Base-by-base conservation (phyloP, 1,284 basidiomycete species). In the Microbotryum lychnidis-dioicae region DNA sequence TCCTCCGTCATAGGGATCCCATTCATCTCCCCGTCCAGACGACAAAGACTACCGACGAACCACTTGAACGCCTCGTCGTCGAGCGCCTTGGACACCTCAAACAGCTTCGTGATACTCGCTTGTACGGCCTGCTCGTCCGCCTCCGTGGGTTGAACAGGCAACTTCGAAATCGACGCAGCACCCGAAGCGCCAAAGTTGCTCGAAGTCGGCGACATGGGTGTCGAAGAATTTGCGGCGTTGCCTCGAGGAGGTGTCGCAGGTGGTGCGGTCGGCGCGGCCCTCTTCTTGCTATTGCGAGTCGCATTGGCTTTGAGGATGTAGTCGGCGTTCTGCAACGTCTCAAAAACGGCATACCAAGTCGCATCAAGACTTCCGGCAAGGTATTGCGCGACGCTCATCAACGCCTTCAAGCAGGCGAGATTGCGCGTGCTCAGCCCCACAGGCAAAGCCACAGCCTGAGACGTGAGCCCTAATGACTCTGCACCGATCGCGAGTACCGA, bases 331-430 rank as follows among this genome's bases (percentile, higher is more conserved):
- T 96, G 91, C 45, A 96, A 76, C 1, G 87, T 84, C 72, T 96
- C 91, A 52, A 98, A 80, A 8, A 97, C 83, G 51, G 87, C 82
- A 73, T 90, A 91, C 94, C 94, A 98, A 65, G 87, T 89, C 46
- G 84, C 81, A 12, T 86, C 91, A 1, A 97, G 81, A 58, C 84
- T 87, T 0, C 87, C 87, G 0, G 89, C 88, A 4, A 97, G 81
- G 71, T 88, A 88, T 56, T 90, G 79, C 0, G 88, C 85, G 62
- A 87, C 87, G 0, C 83, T 80, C 12, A 96, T 80, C 53, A 93
- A 79, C 1, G 89, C 87, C 66, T 89, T 89, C 58, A 97, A 76
- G 72, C 92, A 97, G 0, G 91, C 88, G 66, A 96, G 79, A 72
- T 97, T 98, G 37, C 93, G 81, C 65, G 91, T 86, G 0, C 87